These are phyloP conservation scores for Hypoxylon perforatum DNA, from an alignment of 495 filamentous ascomycete species.

Conservation along the genomic window DNA sequence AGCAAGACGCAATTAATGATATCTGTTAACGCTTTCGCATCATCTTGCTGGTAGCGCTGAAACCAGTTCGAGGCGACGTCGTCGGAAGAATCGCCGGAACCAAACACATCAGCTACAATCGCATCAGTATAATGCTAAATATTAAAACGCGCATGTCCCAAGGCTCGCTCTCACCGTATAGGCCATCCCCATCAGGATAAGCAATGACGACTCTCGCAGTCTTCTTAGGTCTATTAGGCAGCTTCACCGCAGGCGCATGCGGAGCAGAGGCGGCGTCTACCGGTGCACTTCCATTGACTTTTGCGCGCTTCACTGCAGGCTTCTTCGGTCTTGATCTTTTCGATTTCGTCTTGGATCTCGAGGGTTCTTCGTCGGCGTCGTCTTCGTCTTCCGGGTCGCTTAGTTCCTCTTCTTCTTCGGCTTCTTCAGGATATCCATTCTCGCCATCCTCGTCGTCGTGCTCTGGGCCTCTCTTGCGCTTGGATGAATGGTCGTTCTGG, in stretches of 20 bases:
- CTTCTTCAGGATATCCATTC: constrained; percentile 67
- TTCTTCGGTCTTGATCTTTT: constrained; percentile 58
- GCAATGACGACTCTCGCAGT: constrained; percentile 60
- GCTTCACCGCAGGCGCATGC: constrained; percentile 58
- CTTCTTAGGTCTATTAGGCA: constrained; percentile 72
- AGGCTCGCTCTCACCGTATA: constrained; percentile 72
- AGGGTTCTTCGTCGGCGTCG: constrained; percentile 53
- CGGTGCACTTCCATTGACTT: constrained; percentile 71
- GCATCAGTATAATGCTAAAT: constrained; percentile 37
- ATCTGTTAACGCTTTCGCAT: constrained; percentile 76
- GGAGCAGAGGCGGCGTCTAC: constrained; percentile 46
- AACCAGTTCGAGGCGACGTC: constrained; percentile 87
- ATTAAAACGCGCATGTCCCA: not conserved
- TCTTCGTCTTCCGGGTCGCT: constrained; percentile 56
- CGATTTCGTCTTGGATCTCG: constrained; percentile 47
- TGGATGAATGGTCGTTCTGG: constrained; percentile 48
- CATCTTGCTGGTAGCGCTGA: constrained; percentile 73
- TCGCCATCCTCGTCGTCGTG: constrained; percentile 61
- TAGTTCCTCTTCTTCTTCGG: constrained; percentile 59
- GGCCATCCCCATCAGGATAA: constrained; percentile 68
- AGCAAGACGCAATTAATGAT: constrained; percentile 89
- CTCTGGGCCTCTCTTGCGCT: constrained; percentile 67
- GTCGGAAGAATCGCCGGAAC: constrained; percentile 73
- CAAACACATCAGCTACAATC: constrained; percentile 79
- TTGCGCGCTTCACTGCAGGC: constrained; percentile 78